Evolutionary conservation across 1,284 basidiomycete genomes (phyloP), one percentile per base, ranked within the genome.

Genomic region (Stygiomarasmius scandens): DNA sequence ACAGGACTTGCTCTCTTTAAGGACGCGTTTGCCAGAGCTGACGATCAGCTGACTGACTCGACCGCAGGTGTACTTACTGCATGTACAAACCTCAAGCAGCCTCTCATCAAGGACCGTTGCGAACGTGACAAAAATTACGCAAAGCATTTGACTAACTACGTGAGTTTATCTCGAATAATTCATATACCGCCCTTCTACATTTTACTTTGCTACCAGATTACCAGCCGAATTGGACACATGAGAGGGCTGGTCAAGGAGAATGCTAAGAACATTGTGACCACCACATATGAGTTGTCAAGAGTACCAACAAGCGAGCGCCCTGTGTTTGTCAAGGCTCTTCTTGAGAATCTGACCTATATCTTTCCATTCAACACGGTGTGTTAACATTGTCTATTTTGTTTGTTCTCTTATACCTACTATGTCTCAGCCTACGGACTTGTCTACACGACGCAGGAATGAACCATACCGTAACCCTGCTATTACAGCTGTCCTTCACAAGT

Each of bases 381-480:
- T 34, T 34, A 8, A 34, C 32, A 8, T 14, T 34, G 8, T 34
- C 32, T 34, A 8, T 34, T 8, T 14, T 34, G 32, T 34, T 34
- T n/a, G 9, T 32, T 50, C 16, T 19, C 32, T 9, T 10, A 3
- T 8, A 34, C 11, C 20, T 36, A 22, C 29, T 34, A 14, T 34
- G 32, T 14, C 14, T 8, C 32, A 34, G 49, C 16, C 32, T 5
- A 50, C 22, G 29, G 29, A 50, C n/a, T 2, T n/a, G 2, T n/a
- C 3, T 3, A 50, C 5, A 19, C 14, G 29, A 9, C 29, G n/a
- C 14, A 25, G 25, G 3, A 50, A 50, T 50, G 32, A 50, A 36
- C 49, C 49, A 34, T 50, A 50, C 23, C 49, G n/a, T 2, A 25
- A 50, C 29, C 49, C 49, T 3, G 49, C 49, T 20, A 36, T 50